A percentile compares a stretch with the other conserved stretches of the same genome.
These are phyloP conservation scores for Leccinum huronense DNA, from an alignment of 1,284 basidiomycete genomes.

Conservation along the genomic window DNA sequence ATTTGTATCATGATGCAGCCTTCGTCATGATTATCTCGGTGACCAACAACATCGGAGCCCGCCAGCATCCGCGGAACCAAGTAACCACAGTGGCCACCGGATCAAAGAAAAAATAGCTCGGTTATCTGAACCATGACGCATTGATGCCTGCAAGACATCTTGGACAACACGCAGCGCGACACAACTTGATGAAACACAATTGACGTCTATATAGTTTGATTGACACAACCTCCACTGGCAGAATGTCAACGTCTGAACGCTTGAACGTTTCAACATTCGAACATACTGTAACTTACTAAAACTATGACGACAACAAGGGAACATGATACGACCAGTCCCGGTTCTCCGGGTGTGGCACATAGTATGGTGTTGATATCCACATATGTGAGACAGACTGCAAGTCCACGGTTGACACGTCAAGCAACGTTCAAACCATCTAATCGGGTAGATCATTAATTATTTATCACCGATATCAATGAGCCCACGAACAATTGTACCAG, in stretches of 20 bases:
- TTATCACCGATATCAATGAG: neutral
- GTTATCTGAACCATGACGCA: neutral
- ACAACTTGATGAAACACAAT: neutral
- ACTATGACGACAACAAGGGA: neutral
- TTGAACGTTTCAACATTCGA: neutral
- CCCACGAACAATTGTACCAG: neutral
- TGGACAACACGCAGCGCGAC: neutral
- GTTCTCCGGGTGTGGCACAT: neutral
- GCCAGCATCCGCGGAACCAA: neutral
- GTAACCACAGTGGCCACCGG: neutral
- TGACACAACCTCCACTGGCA: neutral
- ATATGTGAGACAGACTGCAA: neutral
- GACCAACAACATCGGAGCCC: neutral
- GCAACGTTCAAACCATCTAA: neutral
- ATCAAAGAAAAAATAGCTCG: neutral
- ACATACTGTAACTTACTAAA: neutral
- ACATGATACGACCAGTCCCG: neutral
- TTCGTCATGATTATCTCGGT: neutral
- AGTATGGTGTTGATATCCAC: neutral
- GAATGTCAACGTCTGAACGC: neutral
- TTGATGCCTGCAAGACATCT: neutral
- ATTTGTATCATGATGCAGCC: neutral
- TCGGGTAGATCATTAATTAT: neutral
- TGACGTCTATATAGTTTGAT: neutral
- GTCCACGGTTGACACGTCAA: neutral